Conservation (phyloP, 2,329 filamentous ascomycete genomes). For the Ampelomyces quisqualis region DNA sequence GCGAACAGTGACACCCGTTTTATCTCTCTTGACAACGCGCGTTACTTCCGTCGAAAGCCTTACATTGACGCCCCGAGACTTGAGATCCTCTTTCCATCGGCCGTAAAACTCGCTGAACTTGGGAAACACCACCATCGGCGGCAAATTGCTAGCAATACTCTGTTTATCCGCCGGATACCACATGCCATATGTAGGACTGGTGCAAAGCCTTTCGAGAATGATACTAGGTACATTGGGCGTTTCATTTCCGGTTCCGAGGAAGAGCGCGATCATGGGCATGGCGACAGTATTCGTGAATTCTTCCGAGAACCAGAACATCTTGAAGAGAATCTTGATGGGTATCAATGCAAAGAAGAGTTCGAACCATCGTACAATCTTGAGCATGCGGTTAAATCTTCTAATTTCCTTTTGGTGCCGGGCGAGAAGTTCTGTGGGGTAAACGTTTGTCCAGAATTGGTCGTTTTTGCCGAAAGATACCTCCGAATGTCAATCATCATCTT, state of each 20-base stretch:
- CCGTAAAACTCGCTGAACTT: constrained; percentile 63
- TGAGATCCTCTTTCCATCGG: constrained; percentile 56
- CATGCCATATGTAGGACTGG: constrained; percentile 59
- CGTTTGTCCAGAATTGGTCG: constrained; percentile 65
- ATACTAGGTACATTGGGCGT: constrained; percentile 70
- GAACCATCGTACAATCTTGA: constrained; percentile 61
- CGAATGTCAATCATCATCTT: constrained; percentile 2
- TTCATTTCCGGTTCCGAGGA: constrained; percentile 73
- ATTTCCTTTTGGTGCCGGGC: constrained; percentile 59
- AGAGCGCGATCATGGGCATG: constrained; percentile 69
- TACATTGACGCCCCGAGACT: constrained; percentile 58
- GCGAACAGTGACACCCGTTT: constrained; percentile 54
- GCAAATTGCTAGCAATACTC: constrained; percentile 53
- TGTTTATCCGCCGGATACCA: constrained; percentile 56
- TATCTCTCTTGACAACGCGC: constrained; percentile 53
- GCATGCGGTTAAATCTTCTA: constrained; percentile 54
- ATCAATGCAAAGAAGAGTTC: constrained; percentile 61
- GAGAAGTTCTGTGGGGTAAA: constrained; percentile 62
- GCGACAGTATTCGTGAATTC: constrained; percentile 72
- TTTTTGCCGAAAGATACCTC: constrained; percentile 63
- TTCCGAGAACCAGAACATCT: constrained; percentile 66
- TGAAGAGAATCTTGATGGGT: constrained; percentile 64
- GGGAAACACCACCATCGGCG: constrained; percentile 63
- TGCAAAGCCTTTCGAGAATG: constrained; percentile 58
- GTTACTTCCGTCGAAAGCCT: constrained; percentile 59